phyloP scores from a whole-genome alignment of 1,284 basidiomycete genomes.

The Rhodotorula glutinis region DNA sequence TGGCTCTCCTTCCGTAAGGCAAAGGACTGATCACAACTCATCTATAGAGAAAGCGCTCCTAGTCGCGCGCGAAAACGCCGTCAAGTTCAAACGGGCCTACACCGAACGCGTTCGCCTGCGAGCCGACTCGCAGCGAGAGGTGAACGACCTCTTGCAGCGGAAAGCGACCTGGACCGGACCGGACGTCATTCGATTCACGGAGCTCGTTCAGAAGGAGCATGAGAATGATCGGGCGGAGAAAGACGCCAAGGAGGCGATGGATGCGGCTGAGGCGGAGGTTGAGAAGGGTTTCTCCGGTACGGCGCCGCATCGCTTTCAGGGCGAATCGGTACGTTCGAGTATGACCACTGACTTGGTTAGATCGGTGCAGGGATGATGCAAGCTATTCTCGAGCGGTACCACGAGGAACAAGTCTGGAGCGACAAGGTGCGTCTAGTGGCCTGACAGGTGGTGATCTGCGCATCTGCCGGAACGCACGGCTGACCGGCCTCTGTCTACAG shows the following conservation, averaged over 20 bases:
- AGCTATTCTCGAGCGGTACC: slow-evolving; percentile 77
- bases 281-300: slow-evolving; percentile 70
- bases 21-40: background rate
- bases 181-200: slow-evolving; percentile 74
- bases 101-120: slow-evolving; percentile 70
- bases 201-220: slow-evolving; percentile 82
- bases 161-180: slow-evolving; percentile 74
- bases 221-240: slow-evolving; percentile 71
- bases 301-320: background rate
- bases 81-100: slow-evolving; percentile 65
- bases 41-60: slow-evolving; percentile 36
- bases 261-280: slow-evolving; percentile 67
- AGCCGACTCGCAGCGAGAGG: slow-evolving; percentile 71
- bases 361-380: slow-evolving; percentile 63
- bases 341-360: background rate
- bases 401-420: slow-evolving; percentile 96
- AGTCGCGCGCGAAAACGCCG: slow-evolving; percentile 24
- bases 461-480: background rate
- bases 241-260: slow-evolving; percentile 63
- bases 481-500: slow-evolving; percentile 12
- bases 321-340: accelerated
- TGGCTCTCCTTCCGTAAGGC: background rate
- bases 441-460: background rate
- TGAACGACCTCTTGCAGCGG: slow-evolving; percentile 84
- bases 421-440: slow-evolving; percentile 61